A percentile compares a stretch with the other conserved stretches of the same genome.
phyloP scores from a whole-genome alignment of 1,284 basidiomycete genomes.

The Rhizoctonia solani region DNA sequence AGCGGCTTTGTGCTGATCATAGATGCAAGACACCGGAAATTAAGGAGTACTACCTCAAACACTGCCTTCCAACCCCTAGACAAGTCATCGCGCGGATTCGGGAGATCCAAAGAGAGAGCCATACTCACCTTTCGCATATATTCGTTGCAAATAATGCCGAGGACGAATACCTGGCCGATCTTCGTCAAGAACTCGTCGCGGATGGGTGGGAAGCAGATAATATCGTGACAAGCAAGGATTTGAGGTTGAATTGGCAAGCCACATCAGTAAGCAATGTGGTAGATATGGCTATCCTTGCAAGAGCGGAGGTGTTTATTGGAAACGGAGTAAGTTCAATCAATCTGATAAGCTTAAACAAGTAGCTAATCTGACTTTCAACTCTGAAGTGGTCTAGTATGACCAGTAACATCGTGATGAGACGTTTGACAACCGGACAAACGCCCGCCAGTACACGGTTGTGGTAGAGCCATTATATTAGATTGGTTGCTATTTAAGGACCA shows the following conservation, averaged over 20 bases:
- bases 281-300: conserved; percentile 57
- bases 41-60: conserved; percentile 47
- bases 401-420: too few relatives aligned
- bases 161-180: conserved; percentile 47
- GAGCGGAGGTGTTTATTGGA: conserved; percentile 57
- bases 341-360: too few relatives aligned
- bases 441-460: too few relatives aligned
- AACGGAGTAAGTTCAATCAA: conserved; percentile 54
- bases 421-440: too few relatives aligned
- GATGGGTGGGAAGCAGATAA: conserved; percentile 45
- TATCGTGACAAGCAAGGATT: conserved; percentile 52
- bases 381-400: too few relatives aligned
- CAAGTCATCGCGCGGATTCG: conserved; percentile 52
- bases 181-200: conserved; percentile 49
- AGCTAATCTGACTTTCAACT: too few relatives aligned
- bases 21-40: conserved; percentile 38
- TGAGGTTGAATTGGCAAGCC: conserved; percentile 52
- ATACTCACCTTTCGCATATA: conserved; percentile 44
- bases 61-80: conserved; percentile 55
- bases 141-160: conserved; percentile 63
- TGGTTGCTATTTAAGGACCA: too few relatives aligned
- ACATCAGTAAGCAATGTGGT: conserved; percentile 53
- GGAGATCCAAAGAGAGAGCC: conserved; percentile 44
- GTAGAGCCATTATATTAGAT: too few relatives aligned
- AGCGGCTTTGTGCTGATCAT: conserved; percentile 42